Evolutionary conservation across 768 basidiomycete genomes (phyloP).

Genomic region (Rossbeevera mucosa): DNA sequence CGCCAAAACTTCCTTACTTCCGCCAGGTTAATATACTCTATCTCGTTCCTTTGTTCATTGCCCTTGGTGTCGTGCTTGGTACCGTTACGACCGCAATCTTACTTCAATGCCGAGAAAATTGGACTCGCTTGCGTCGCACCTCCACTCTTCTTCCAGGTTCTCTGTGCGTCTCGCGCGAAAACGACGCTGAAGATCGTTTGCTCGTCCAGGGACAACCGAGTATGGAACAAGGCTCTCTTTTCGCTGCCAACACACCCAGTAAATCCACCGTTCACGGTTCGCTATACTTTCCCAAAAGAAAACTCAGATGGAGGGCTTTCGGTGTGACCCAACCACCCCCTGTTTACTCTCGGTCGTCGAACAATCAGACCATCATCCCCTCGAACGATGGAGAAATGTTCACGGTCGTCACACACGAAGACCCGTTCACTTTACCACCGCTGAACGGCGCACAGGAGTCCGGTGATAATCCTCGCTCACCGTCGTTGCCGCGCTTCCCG

Average conservation of each 20-base stretch:
- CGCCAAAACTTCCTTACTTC: conserved; percentile 19
- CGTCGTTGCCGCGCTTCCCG: background rate
- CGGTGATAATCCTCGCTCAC: background rate
- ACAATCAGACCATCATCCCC: conserved; percentile 17
- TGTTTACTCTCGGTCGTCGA: background rate
- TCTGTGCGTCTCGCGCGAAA: conserved; percentile 22
- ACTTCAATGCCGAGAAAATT: conserved; percentile 10
- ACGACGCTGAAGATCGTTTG: conserved; percentile 12
- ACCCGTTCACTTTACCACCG: conserved; percentile 20
- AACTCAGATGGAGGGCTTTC: conserved; percentile 7
- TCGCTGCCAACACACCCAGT: conserved; percentile 24
- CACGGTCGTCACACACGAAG: conserved; percentile 18
- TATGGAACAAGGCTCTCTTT: conserved; percentile 27
- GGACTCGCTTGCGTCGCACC: conserved; percentile 4
- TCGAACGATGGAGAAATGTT: conserved; percentile 22
- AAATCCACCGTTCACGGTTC: conserved; percentile 29
- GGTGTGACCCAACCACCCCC: background rate
- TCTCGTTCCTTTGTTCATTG: conserved; percentile 25
- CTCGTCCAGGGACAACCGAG: conserved; percentile 17
- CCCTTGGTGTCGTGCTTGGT: conserved; percentile 25
- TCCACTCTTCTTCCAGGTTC: conserved; percentile 24
- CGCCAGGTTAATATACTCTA: conserved; percentile 24
- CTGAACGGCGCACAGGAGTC: background rate
- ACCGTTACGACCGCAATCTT: conserved; percentile 7
- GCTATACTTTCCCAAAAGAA: conserved; percentile 17